Evolutionary conservation across 495 filamentous ascomycete species (phyloP).

Genomic region (Neurospora intermedia): DNA sequence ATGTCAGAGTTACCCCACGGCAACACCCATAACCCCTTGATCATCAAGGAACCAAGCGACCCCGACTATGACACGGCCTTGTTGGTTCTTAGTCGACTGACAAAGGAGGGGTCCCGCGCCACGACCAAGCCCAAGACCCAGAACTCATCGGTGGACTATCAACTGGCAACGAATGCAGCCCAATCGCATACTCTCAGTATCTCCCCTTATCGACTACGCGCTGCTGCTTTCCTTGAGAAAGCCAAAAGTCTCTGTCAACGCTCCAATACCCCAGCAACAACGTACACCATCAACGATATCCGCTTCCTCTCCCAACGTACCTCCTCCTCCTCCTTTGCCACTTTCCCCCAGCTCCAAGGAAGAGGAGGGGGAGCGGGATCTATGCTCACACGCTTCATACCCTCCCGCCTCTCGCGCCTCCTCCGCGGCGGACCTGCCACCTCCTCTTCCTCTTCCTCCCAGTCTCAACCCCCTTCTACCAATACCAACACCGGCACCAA

Average conservation of each 20-base stretch:
- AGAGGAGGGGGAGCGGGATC: neutral
- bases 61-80: slow-evolving; percentile 2
- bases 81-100: slow-evolving; percentile 1
- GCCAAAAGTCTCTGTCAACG: neutral
- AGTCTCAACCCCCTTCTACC: neutral
- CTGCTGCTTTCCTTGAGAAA: neutral
- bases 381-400: neutral
- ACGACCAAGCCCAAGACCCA: neutral
- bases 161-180: neutral
- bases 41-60: neutral
- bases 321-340: slow-evolving; percentile 4
- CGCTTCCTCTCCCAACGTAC: slow-evolving; percentile 1
- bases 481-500: neutral
- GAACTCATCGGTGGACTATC: neutral
- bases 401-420: neutral
- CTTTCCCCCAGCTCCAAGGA: neutral
- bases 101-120: neutral
- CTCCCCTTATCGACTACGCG: neutral
- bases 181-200: neutral
- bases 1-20: slow-evolving; percentile 3
- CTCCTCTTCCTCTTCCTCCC: neutral
- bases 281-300: slow-evolving; percentile 10
- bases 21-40: neutral
- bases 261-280: neutral
- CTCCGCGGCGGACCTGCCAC: neutral